These are phyloP conservation scores for Dactylellina leptospora DNA, from an alignment of 2,329 filamentous ascomycete genomes.

Conservation along the genomic window DNA sequence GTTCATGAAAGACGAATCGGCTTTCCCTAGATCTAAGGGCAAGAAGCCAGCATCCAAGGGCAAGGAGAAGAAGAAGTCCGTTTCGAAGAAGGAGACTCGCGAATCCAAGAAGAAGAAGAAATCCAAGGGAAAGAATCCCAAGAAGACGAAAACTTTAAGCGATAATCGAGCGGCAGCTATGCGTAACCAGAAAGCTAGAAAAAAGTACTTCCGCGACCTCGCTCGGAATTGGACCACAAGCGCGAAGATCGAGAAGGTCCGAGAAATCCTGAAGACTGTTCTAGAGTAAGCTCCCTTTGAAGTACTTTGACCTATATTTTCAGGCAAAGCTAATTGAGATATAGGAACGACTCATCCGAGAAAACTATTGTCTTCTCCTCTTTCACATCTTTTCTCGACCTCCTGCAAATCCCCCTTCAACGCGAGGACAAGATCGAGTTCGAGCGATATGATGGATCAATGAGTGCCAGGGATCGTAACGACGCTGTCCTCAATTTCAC, in stretches of 20 bases:
- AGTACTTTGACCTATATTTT: conserved; percentile 58
- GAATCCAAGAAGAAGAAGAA: conserved; percentile 62
- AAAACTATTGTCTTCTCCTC: conserved; percentile 86
- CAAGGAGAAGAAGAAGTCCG: neutral
- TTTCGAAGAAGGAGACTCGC: neutral
- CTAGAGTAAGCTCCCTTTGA: conserved; percentile 58
- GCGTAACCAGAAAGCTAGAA: conserved; percentile 72
- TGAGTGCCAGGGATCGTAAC: conserved; percentile 73
- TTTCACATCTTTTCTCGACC: conserved; percentile 80
- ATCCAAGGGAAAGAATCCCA: conserved; percentile 58
- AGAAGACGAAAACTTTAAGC: conserved; percentile 65
- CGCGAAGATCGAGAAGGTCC: conserved; percentile 75
- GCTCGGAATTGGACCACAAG: conserved; percentile 72
- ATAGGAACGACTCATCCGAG: conserved; percentile 65
- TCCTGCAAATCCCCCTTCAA: conserved; percentile 76
- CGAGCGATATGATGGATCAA: conserved; percentile 78
- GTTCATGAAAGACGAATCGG: neutral
- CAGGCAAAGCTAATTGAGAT: conserved; percentile 52
- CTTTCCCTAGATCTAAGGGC: conserved; percentile 23
- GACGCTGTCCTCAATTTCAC: conserved; percentile 74
- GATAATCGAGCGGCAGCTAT: conserved; percentile 73
- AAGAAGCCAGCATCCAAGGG: conserved; percentile 53
- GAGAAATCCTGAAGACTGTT: conserved; percentile 69
- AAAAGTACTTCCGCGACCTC: conserved; percentile 64
- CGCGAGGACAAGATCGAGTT: conserved; percentile 63